These are phyloP conservation scores for Syzygium grande DNA, from an alignment of 345 rosid genomes.

Conservation along the genomic window DNA sequence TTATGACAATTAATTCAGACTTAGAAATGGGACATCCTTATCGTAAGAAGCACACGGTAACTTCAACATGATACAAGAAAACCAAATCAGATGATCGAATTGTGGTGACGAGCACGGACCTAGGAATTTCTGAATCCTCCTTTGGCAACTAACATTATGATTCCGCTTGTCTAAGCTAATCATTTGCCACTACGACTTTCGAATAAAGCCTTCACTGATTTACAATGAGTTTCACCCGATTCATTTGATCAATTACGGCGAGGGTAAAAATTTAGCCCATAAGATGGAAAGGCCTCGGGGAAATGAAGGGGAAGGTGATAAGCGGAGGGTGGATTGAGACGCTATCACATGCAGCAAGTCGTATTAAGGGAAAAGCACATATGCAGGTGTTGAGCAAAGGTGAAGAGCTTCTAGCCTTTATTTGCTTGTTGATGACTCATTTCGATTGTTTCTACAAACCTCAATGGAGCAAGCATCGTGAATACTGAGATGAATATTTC, in stretches of 20 bases:
- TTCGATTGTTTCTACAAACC: not conserved
- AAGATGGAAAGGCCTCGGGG: no score
- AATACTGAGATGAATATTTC: not conserved
- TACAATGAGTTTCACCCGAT: not conserved
- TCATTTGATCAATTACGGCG: not conserved
- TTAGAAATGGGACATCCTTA: not conserved
- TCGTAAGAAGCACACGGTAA: not conserved
- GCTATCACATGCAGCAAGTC: no score
- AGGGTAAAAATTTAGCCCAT: no score
- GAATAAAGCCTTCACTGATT: not conserved
- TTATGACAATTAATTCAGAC: not conserved
- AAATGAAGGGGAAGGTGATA: no score
- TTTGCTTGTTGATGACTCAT: no score
- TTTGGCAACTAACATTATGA: not conserved
- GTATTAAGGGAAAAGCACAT: no score
- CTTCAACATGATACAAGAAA: not conserved
- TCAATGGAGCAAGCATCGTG: fast-evolving
- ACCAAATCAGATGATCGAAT: not conserved
- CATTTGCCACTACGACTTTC: not conserved
- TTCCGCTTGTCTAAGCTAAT: not conserved
- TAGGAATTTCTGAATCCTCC: not conserved
- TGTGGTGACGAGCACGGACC: no score
- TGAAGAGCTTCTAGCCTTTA: no score
- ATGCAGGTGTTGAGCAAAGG: no score
- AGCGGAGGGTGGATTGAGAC: no score